A percentile compares a stretch with the other conserved stretches of the same genome.
phyloP scores from a whole-genome alignment of 345 rosid genomes.

The Physaria fendleri region DNA sequence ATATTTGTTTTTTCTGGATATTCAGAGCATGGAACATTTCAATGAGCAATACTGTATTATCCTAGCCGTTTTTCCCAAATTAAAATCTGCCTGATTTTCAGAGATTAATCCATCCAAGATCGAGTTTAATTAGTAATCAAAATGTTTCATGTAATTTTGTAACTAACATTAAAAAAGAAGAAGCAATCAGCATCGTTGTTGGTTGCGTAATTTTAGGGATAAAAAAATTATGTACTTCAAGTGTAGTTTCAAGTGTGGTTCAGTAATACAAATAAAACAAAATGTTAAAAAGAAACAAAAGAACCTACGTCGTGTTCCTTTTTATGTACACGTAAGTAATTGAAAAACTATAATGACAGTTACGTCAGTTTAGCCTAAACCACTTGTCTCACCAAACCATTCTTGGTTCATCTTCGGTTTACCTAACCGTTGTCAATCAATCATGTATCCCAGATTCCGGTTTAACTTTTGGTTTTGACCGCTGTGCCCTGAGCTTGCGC shows the following conservation, averaged over 20 bases:
- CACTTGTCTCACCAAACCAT: background rate
- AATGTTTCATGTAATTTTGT: too few species aligned
- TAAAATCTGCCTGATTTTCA: too few species aligned
- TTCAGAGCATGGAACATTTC: too few species aligned
- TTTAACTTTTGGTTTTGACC: conserved; percentile 24
- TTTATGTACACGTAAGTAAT: background rate
- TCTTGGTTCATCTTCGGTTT: background rate
- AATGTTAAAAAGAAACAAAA: background rate
- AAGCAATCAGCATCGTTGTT: too few species aligned
- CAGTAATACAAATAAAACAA: conserved; percentile 12
- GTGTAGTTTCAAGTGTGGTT: background rate
- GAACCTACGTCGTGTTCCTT: background rate
- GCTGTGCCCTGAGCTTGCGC: conserved; percentile 48
- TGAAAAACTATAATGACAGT: background rate
- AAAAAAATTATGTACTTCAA: background rate
- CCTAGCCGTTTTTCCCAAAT: too few species aligned
- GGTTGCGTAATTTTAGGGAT: too few species aligned
- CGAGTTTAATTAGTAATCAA: too few species aligned
- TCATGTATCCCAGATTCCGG: conserved; percentile 12
- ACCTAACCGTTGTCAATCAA: conserved; percentile 3
- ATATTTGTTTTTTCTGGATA: too few species aligned
- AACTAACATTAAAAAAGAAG: too few species aligned
- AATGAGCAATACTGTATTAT: too few species aligned
- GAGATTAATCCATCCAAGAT: too few species aligned
- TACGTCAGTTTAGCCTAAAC: background rate